Conservation (phyloP, 1,284 basidiomycete species). For the Ustilago cynodontis region DNA sequence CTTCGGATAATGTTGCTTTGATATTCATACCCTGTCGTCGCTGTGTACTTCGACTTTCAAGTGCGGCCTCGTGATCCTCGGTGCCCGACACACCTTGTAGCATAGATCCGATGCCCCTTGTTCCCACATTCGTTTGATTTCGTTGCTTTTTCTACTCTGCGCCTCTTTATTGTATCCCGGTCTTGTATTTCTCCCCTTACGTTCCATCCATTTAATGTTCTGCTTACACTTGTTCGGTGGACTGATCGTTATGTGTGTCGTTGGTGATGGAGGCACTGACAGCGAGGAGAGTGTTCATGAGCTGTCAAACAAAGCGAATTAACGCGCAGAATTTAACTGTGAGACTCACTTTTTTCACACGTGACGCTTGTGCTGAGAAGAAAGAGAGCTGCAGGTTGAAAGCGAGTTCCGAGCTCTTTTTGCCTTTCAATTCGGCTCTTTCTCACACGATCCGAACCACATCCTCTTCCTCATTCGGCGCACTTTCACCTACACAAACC, state of each 20-base stretch:
- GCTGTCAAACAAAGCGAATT: not conserved
- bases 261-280: not conserved
- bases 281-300: not conserved
- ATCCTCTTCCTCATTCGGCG: not conserved
- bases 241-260: not conserved
- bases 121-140: not conserved
- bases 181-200: not conserved
- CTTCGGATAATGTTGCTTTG: no score
- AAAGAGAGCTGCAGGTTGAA: conserved; percentile 6
- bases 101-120: conserved; percentile 14
- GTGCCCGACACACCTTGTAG: conserved; percentile 22
- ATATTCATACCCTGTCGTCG: not conserved
- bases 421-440: conserved; percentile 18
- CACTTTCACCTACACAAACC: not conserved
- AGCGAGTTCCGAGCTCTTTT: conserved; percentile 41
- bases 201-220: not conserved
- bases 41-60: not conserved
- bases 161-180: no score
- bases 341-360: conserved; percentile 2
- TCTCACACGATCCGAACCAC: conserved; percentile 10
- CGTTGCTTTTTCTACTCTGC: not conserved
- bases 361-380: conserved; percentile 14
- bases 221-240: no score
- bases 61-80: conserved; percentile 18
- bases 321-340: not conserved